A percentile compares a stretch with the other conserved stretches of the same genome.
Evolutionary conservation across 2,329 filamentous ascomycete species (phyloP).

Genomic region (Boeremia exigua): DNA sequence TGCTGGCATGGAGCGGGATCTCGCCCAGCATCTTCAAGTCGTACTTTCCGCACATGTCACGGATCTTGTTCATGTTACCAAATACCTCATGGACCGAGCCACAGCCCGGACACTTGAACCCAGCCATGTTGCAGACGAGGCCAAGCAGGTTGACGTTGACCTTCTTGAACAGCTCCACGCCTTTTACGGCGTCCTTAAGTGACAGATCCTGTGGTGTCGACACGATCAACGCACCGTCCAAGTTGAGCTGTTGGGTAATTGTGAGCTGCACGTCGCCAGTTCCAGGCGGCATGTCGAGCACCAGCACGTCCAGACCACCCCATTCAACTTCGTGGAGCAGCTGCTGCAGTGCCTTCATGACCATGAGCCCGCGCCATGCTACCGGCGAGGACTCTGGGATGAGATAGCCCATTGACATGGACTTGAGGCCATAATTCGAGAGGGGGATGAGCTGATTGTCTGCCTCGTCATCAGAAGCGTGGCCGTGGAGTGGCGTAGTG

Average conservation of each 20-base stretch:
- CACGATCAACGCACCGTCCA: conserved; percentile 86
- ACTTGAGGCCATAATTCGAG: conserved; percentile 93
- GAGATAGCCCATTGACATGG: conserved; percentile 98
- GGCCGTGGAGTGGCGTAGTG: neutral
- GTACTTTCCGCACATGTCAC: conserved; percentile 75
- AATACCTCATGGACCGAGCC: conserved; percentile 43
- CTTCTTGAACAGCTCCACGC: conserved; percentile 90
- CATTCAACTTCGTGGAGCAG: conserved; percentile 94
- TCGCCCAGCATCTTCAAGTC: conserved; percentile 83
- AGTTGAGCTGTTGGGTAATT: conserved; percentile 91
- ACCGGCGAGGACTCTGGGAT: conserved; percentile 80
- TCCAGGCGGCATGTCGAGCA: conserved; percentile 90
- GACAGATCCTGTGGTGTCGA: conserved; percentile 94
- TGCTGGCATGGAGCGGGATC: conserved; percentile 83
- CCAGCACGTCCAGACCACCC: conserved; percentile 85
- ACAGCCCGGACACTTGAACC: conserved; percentile 59
- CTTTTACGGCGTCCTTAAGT: conserved; percentile 88
- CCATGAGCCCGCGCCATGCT: conserved; percentile 95
- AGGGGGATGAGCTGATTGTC: conserved; percentile 84
- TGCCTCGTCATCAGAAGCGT: conserved; percentile 40
- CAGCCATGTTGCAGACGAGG: conserved; percentile 65
- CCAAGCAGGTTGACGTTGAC: conserved; percentile 81
- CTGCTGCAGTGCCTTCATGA: conserved; percentile 96
- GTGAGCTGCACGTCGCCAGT: conserved; percentile 96
- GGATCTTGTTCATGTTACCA: conserved; percentile 74